A percentile compares a stretch with the other conserved stretches of the same genome.
Evolutionary conservation across 345 rosid genomes (phyloP).

Genomic region (Draba incana): DNA sequence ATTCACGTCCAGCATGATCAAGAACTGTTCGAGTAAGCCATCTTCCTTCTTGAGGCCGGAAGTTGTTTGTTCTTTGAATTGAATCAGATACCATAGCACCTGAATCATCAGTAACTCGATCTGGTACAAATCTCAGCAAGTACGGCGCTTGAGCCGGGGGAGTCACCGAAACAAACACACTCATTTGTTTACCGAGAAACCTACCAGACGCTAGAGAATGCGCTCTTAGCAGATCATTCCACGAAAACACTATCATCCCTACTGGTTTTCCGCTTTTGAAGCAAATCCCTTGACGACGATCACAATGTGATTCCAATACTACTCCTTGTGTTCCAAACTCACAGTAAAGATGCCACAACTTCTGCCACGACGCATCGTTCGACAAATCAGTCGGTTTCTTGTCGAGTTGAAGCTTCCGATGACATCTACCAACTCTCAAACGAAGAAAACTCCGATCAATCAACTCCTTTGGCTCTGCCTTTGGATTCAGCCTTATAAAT

Average conservation of each 20-base stretch:
- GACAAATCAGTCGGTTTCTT: constrained; percentile 48
- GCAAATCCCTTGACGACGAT: constrained; percentile 46
- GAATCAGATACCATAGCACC: constrained; percentile 94
- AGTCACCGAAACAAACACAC: constrained; percentile 67
- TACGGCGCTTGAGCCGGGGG: constrained; percentile 90
- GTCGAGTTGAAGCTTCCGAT: constrained; percentile 70
- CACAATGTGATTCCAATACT: constrained; percentile 53
- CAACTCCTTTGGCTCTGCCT: constrained; percentile 42
- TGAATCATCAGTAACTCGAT: constrained; percentile 85
- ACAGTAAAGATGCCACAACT: constrained; percentile 69
- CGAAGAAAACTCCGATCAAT: constrained; percentile 50
- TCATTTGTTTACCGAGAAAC: constrained; percentile 50
- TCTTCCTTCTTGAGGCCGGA: constrained; percentile 85
- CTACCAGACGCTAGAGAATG: constrained; percentile 59
- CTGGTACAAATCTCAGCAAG: constrained; percentile 87
- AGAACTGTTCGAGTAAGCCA: constrained; percentile 95
- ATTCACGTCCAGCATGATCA: constrained; percentile 87
- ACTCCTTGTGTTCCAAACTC: constrained; percentile 84
- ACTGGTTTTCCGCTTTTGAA: constrained; percentile 51
- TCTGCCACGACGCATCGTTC: constrained; percentile 56
- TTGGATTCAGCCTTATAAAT: constrained; percentile 50
- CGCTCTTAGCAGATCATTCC: constrained; percentile 82
- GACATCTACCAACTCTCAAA: constrained; percentile 62
- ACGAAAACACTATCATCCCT: constrained; percentile 48
- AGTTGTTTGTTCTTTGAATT: constrained; percentile 63